These are phyloP conservation scores for Leishmania aethiopica DNA, from an alignment of 208 protist genomes.

Conservation along the genomic window DNA sequence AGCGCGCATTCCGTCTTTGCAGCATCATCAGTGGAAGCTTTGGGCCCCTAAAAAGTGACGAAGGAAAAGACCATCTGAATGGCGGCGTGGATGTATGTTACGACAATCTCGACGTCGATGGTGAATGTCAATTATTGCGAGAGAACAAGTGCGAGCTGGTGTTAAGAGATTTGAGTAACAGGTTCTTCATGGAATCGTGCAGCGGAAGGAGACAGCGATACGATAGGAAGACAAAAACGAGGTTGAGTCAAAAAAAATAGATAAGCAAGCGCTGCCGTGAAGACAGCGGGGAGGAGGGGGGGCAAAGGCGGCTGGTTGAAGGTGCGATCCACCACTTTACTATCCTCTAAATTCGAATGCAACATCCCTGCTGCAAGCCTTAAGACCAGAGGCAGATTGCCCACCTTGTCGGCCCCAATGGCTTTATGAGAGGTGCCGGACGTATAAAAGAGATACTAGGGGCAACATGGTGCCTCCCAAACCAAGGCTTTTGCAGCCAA, in stretches of 20 bases:
- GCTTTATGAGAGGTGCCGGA: not conserved
- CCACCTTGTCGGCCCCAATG: not conserved
- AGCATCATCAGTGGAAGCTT: not conserved
- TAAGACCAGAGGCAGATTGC: not conserved
- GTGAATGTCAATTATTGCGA: not conserved
- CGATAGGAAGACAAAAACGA: not conserved
- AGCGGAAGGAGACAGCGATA: not conserved
- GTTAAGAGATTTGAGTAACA: not conserved
- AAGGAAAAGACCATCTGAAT: constrained; percentile 16
- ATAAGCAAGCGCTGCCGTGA: not conserved
- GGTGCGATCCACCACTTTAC: not conserved
- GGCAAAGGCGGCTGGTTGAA: not conserved
- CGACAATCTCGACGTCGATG: constrained; percentile 10
- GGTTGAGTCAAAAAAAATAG: not conserved
- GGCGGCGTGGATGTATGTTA: constrained; percentile 20
- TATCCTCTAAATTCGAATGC: not conserved
- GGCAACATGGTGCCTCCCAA: not conserved
- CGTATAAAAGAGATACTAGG: not conserved
- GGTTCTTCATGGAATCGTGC: not conserved
- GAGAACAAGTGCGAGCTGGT: not conserved
- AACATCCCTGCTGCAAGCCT: not conserved
- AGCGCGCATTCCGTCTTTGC: not conserved
- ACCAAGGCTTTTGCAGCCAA: not conserved
- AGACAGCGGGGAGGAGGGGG: no score
- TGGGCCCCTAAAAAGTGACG: constrained; percentile 1